Percentiles rank a stretch among this genome's conserved stretches.
Conservation (phyloP, 176 grass and related monocot species). For the Lolium multiflorum region DNA sequence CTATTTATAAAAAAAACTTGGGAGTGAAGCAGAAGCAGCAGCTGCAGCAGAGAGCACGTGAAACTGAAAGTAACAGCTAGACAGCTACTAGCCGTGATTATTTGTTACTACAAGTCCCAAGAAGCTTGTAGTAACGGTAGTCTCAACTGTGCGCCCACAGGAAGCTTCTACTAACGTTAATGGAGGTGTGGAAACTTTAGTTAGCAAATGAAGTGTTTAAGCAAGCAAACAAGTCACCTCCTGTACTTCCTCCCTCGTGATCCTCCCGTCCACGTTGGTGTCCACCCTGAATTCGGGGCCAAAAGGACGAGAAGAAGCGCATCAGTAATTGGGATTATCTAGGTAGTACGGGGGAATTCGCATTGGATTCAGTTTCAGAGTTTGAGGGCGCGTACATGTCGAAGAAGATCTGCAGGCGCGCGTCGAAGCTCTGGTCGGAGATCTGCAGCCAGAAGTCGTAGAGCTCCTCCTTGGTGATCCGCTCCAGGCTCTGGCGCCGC, state of each 20-base stretch:
- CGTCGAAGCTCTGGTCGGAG: conserved; percentile 98
- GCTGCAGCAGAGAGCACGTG: conserved; percentile 1
- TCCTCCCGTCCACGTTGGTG: conserved; percentile 99
- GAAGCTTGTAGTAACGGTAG: too few relatives aligned
- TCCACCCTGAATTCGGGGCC: conserved; percentile 84
- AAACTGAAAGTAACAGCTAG: conserved; percentile 24
- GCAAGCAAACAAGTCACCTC: conserved; percentile 68
- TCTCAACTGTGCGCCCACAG: background rate
- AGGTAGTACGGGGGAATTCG: background rate
- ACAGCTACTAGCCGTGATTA: too few relatives aligned
- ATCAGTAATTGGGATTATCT: conserved; percentile 31
- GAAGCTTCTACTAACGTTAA: conserved; percentile 45
- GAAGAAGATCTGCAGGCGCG: conserved; percentile 99
- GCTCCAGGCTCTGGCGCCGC: conserved; percentile 73
- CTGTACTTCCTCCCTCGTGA: conserved; percentile 97
- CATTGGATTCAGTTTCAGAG: background rate
- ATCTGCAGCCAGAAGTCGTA: conserved; percentile 99
- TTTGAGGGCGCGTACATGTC: conserved; percentile 70
- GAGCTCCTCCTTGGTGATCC: conserved; percentile 94
- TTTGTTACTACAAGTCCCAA: too few relatives aligned
- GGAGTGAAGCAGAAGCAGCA: conserved; percentile 21
- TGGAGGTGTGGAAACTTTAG: background rate
- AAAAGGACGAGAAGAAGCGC: conserved; percentile 35
- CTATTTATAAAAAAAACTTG: background rate
- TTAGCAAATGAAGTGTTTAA: background rate